These are phyloP conservation scores for Gossypium turneri DNA, from an alignment of 345 rosid species.

Conservation along the genomic window DNA sequence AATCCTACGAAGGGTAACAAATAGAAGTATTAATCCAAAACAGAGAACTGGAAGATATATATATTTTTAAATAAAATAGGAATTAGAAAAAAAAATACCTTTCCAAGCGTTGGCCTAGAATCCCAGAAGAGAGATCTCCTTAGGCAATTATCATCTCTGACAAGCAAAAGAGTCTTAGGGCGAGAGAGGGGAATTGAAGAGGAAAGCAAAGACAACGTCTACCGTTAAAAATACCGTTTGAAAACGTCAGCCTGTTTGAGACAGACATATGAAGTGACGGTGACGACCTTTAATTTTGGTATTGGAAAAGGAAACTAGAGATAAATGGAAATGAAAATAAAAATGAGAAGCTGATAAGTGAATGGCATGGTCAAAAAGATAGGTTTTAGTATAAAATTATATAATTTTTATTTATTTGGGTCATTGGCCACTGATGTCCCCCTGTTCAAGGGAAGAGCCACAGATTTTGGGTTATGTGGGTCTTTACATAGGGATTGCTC, in stretches of 20 bases:
- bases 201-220: not conserved
- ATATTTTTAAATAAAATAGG: not conserved
- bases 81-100: not conserved
- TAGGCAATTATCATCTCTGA: not conserved
- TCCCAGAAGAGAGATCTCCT: not conserved
- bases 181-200: not conserved
- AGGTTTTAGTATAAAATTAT: not conserved
- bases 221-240: slow-evolving; percentile 4
- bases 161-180: not conserved
- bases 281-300: slow-evolving; percentile 6
- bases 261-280: not conserved
- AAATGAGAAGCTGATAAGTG: not conserved
- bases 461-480: not conserved
- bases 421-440: not conserved
- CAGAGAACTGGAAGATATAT: not conserved
- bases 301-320: not conserved
- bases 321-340: not conserved
- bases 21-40: not conserved
- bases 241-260: not conserved
- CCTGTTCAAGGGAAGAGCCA: not conserved
- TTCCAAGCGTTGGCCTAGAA: not conserved
- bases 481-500: not conserved
- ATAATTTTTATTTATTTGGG: not conserved
- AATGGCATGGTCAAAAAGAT: not conserved
- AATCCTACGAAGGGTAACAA: not conserved